These are phyloP conservation scores for Schizonepeta tenuifolia DNA, from an alignment of 257 asterid species.

Conservation along the genomic window DNA sequence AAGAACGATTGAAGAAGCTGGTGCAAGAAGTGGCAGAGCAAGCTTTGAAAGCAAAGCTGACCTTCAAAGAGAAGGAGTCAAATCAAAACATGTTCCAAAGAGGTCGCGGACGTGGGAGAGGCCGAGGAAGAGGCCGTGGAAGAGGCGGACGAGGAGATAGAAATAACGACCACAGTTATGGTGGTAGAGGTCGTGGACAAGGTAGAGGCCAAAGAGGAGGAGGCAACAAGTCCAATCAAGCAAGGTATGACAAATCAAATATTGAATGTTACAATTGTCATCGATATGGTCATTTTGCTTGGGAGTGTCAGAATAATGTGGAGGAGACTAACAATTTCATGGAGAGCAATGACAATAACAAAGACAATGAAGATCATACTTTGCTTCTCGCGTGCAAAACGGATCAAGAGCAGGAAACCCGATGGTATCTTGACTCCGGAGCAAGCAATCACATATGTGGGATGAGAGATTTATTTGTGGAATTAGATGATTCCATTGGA, in stretches of 20 bases:
- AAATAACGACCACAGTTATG: not conserved
- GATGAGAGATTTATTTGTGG: no score
- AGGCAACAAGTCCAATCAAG: not conserved
- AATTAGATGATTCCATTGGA: no score
- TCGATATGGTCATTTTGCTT: conserved; percentile 15
- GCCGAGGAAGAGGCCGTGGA: not conserved
- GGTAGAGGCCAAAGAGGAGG: conserved; percentile 1
- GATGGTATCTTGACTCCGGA: no score
- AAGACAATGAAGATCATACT: not conserved
- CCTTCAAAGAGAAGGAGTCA: no score
- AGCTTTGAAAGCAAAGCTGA: not conserved
- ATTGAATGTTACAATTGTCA: conserved; percentile 17
- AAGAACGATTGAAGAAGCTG: no score
- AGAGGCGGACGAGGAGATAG: not conserved
- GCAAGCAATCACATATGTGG: no score
- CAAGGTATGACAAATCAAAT: conserved; percentile 5
- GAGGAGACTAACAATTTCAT: conserved; percentile 1
- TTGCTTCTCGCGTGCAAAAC: no score
- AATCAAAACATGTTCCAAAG: no score
- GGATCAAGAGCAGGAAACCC: no score
- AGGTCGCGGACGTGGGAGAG: no score
- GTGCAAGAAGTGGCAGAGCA: not conserved
- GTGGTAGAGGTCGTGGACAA: conserved; percentile 2
- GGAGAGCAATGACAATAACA: not conserved
- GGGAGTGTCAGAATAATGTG: not conserved